A percentile compares a stretch with the other conserved stretches of the same genome.
Conservation (phyloP, 2,329 filamentous ascomycete species). For the Dendryphion nanum region DNA sequence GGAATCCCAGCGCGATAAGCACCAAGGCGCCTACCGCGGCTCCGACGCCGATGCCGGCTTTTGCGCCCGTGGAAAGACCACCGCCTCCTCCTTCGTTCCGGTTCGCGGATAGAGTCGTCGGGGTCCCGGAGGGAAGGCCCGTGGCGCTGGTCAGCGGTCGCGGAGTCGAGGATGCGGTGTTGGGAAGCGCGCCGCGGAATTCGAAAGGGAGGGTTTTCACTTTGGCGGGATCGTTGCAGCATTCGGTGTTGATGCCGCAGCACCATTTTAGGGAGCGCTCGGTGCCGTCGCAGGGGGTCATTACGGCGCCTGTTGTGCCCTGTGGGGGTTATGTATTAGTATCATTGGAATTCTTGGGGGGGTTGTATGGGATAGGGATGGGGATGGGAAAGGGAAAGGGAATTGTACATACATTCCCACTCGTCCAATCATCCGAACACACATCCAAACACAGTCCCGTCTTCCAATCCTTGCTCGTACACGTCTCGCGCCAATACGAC, state of each 20-base stretch:
- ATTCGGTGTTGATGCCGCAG: constrained; percentile 5
- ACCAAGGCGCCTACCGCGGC: background rate
- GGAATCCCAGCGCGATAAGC: constrained; percentile 1
- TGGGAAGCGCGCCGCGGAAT: constrained; percentile 8
- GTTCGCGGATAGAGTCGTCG: background rate
- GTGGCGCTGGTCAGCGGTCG: background rate
- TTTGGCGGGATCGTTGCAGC: constrained; percentile 6
- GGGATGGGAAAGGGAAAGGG: too few relatives aligned
- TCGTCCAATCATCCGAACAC: constrained; percentile 6
- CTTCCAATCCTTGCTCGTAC: constrained; percentile 8
- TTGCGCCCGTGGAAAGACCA: constrained; percentile 1
- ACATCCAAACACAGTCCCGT: constrained; percentile 8
- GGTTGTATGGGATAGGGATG: too few relatives aligned
- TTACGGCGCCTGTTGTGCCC: constrained; percentile 4
- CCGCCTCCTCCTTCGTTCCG: background rate
- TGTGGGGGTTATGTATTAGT: constrained; percentile 1
- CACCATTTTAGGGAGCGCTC: constrained; percentile 7
- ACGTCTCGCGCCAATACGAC: constrained; percentile 7
- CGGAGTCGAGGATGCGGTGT: constrained; percentile 1
- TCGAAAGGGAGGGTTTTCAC: constrained; percentile 7
- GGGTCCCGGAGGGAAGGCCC: background rate
- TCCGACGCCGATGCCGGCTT: constrained; percentile 1
- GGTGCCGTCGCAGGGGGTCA: constrained; percentile 10
- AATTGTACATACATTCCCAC: constrained; percentile 6
- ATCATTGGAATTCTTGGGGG: too few relatives aligned